phyloP scores from a whole-genome alignment of 129 eudicot species.

The Ambrosia trifida region DNA sequence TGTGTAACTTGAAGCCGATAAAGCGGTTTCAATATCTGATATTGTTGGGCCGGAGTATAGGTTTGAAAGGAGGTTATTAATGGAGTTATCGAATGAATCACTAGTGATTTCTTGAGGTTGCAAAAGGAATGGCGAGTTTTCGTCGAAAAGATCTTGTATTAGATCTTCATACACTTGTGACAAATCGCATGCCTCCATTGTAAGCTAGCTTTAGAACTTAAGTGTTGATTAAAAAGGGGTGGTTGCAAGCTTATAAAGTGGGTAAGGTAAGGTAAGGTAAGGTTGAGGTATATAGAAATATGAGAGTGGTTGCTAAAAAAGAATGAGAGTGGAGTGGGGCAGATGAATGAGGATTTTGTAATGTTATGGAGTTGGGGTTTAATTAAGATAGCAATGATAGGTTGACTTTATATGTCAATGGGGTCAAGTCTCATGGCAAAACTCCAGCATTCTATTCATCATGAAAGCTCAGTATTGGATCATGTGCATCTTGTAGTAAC shows the following conservation, averaged over 20 bases:
- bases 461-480: slow-evolving; percentile 31
- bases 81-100: slow-evolving; percentile 11
- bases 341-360: slow-evolving; percentile 45
- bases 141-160: slow-evolving; percentile 44
- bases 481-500: slow-evolving; percentile 27
- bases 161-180: slow-evolving; percentile 45
- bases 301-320: slow-evolving; percentile 11
- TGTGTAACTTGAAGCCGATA: slow-evolving; percentile 33
- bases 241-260: slow-evolving; percentile 42
- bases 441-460: slow-evolving; percentile 10
- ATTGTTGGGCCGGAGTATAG: slow-evolving; percentile 53
- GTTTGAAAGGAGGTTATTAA: slow-evolving; percentile 32
- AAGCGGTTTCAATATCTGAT: slow-evolving; percentile 46
- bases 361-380: slow-evolving; percentile 24
- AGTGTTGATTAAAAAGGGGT: slow-evolving; percentile 20
- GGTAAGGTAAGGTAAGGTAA: slow-evolving; percentile 29
- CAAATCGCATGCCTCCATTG: slow-evolving; percentile 50
- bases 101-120: slow-evolving; percentile 31
- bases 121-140: slow-evolving; percentile 38
- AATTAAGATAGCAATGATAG: slow-evolving; percentile 21
- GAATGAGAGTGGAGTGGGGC: slow-evolving; percentile 73
- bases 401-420: slow-evolving; percentile 52
- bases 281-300: slow-evolving; percentile 15
- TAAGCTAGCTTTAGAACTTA: slow-evolving; percentile 12
- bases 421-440: slow-evolving; percentile 26